Evolutionary conservation across 768 basidiomycete genomes (phyloP).

Genomic region (Russula brevipes): DNA sequence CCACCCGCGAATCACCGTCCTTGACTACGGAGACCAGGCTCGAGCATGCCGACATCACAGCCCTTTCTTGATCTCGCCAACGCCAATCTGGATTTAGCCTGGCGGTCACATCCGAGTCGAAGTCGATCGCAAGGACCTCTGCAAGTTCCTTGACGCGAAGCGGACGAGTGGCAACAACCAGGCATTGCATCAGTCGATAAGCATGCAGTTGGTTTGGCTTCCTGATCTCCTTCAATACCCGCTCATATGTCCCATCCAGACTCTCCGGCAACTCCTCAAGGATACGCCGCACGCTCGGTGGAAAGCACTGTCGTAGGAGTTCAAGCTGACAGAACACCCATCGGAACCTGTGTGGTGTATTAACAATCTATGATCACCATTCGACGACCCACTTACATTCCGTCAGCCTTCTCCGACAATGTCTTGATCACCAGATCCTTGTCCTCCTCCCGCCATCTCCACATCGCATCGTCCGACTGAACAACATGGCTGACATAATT

Average conservation of each 20-base stretch:
- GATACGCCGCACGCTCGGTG: background rate
- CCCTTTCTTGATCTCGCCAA: background rate
- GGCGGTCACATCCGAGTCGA: background rate
- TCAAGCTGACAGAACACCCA: background rate
- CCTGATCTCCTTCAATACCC: slow-evolving; percentile 1
- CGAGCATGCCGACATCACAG: slow-evolving; percentile 1
- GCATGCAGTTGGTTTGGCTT: background rate
- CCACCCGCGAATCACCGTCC: background rate
- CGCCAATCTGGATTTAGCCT: background rate
- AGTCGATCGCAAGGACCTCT: background rate
- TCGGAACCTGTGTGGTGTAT: background rate
- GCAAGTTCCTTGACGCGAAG: background rate
- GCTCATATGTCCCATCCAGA: background rate
- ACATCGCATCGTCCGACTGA: background rate
- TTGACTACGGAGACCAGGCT: background rate
- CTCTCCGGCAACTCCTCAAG: background rate
- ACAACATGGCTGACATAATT: background rate
- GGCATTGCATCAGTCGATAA: background rate
- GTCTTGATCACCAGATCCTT: background rate
- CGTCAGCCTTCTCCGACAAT: background rate
- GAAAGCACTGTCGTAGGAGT: background rate
- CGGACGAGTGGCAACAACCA: background rate
- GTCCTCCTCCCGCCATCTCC: background rate
- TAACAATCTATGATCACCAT: background rate
- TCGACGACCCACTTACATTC: background rate